phyloP scores from a whole-genome alignment of 2,329 filamentous ascomycete species.

The Magnaporthiopsis incrustans region DNA sequence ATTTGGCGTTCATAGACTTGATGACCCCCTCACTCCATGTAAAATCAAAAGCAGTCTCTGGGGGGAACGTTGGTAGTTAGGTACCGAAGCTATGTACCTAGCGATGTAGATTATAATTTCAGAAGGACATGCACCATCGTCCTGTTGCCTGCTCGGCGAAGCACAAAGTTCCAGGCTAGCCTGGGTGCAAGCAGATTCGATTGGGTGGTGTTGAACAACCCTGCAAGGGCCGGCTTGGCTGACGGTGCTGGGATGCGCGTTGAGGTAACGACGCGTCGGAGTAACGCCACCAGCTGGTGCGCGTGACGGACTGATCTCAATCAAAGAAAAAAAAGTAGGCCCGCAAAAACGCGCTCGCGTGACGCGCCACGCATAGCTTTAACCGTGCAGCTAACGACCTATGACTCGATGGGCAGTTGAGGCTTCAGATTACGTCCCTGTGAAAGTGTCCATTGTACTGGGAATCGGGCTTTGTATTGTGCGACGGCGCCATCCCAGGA shows the following conservation, averaged over 20 bases:
- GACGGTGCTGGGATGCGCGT: too few relatives aligned
- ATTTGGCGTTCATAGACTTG: neutral
- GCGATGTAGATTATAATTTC: neutral
- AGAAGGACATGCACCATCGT: neutral
- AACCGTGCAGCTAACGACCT: too few relatives aligned
- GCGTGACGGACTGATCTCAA: neutral
- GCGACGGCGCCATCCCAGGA: neutral
- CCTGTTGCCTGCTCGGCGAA: neutral
- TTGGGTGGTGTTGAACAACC: neutral
- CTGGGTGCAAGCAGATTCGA: neutral
- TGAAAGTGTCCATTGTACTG: too few relatives aligned
- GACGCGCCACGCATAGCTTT: too few relatives aligned
- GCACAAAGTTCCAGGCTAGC: neutral
- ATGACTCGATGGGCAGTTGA: neutral
- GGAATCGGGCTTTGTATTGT: neutral
- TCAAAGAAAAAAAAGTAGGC: neutral
- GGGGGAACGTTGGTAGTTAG: neutral
- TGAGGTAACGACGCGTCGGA: too few relatives aligned
- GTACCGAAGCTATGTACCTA: too few relatives aligned
- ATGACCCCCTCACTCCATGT: neutral
- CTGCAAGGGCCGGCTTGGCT: neutral
- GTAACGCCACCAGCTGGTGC: neutral
- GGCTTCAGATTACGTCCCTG: neutral
- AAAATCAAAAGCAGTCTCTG: neutral
- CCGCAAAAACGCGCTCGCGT: neutral